A percentile compares a stretch with the other conserved stretches of the same genome.
phyloP scores from a whole-genome alignment of 2,329 filamentous ascomycete species.

The Exophiala sp. region DNA sequence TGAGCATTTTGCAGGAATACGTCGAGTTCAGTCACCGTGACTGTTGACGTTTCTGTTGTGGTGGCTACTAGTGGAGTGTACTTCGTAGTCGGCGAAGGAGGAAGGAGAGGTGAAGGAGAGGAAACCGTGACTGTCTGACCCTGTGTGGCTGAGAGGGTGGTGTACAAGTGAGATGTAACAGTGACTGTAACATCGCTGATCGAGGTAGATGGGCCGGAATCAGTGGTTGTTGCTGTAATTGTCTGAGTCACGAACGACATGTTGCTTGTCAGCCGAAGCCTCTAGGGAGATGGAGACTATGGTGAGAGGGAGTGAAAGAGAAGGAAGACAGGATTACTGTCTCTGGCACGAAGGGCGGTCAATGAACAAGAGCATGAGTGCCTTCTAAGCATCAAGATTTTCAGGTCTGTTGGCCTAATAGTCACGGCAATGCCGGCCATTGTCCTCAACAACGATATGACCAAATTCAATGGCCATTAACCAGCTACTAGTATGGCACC shows the following conservation, averaged over 20 bases:
- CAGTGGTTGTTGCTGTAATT: conserved; percentile 10
- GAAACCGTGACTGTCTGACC: conserved; percentile 21
- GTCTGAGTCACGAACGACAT: conserved; percentile 13
- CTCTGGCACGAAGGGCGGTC: no score
- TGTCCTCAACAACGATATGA: no score
- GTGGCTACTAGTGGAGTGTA: conserved; percentile 11
- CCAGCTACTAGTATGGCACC: no score
- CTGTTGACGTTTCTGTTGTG: conserved; percentile 14
- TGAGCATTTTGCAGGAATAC: conserved; percentile 20
- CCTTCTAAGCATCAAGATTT: no score
- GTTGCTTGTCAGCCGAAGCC: neutral
- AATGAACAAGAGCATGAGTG: no score
- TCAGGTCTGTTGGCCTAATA: no score
- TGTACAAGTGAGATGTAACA: conserved; percentile 13
- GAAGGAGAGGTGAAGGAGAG: neutral
- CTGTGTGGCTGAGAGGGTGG: conserved; percentile 14
- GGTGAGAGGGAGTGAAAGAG: neutral
- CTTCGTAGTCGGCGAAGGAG: conserved; percentile 10
- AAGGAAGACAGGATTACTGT: neutral
- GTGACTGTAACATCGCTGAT: conserved; percentile 15
- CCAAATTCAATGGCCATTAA: no score
- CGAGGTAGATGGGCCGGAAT: conserved; percentile 6
- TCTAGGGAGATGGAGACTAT: neutral
- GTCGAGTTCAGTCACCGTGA: conserved; percentile 23
- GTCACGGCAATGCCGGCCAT: no score